phyloP scores from a whole-genome alignment of 352 stramenopile species.

The Phytophthora syringae region DNA sequence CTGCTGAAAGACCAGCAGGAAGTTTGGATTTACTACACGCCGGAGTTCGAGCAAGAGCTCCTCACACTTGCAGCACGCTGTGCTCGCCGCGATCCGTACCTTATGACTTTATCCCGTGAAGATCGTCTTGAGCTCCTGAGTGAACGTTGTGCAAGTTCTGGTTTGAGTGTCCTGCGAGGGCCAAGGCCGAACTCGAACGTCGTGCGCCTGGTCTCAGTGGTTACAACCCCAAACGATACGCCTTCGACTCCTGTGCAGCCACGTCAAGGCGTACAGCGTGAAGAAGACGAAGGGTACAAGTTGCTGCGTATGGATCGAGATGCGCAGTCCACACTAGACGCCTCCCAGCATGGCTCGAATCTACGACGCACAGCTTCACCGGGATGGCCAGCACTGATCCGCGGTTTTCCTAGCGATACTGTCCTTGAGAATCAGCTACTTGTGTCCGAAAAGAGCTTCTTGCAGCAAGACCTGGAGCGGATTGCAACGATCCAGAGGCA shows the following conservation, averaged over 20 bases:
- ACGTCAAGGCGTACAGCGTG: conserved; percentile 7
- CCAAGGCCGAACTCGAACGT: conserved; percentile 45
- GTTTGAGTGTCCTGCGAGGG: conserved; percentile 62
- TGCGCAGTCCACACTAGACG: conserved; percentile 27
- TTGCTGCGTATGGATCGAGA: conserved; percentile 24
- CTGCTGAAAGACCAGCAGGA: conserved; percentile 64
- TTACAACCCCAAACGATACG: conserved; percentile 14
- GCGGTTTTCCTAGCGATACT: conserved; percentile 57
- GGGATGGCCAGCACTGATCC: conserved; percentile 47
- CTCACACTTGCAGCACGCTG: conserved; percentile 59
- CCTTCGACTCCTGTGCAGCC: not conserved
- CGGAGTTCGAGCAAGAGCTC: conserved; percentile 57
- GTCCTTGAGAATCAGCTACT: conserved; percentile 57
- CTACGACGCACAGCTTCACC: not conserved
- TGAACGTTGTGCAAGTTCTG: conserved; percentile 55
- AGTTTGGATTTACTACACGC: conserved; percentile 81
- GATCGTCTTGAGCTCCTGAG: conserved; percentile 55
- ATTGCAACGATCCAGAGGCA: conserved; percentile 36
- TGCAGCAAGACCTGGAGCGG: conserved; percentile 60
- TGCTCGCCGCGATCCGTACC: conserved; percentile 64
- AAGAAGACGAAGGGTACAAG: conserved; percentile 33
- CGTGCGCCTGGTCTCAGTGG: conserved; percentile 24
- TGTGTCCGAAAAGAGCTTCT: conserved; percentile 62
- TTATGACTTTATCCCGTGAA: conserved; percentile 55
- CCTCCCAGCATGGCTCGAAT: not conserved